These are phyloP conservation scores for Gossypium turneri DNA, from an alignment of 345 rosid species.

Conservation along the genomic window DNA sequence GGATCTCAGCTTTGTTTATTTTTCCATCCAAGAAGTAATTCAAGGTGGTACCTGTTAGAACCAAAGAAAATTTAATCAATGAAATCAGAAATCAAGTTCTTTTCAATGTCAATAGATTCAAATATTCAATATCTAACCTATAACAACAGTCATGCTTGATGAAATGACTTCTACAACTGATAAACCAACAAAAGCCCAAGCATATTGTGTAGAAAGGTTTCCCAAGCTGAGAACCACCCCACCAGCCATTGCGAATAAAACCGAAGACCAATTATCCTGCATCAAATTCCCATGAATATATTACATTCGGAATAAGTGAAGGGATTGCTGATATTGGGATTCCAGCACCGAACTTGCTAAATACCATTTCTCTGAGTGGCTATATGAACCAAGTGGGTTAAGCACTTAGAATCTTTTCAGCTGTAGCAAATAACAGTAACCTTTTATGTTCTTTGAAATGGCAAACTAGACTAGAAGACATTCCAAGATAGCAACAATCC, in stretches of 20 bases:
- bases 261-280: slow-evolving; percentile 77
- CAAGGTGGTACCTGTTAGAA: slow-evolving; percentile 59
- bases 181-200: slow-evolving; percentile 77
- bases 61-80: slow-evolving; percentile 13
- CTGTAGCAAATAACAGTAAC: too few relatives aligned
- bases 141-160: slow-evolving; percentile 77
- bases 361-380: background rate
- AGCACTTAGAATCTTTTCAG: too few relatives aligned
- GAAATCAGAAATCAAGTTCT: slow-evolving; percentile 9
- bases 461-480: background rate
- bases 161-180: slow-evolving; percentile 74
- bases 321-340: background rate
- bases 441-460: too few relatives aligned
- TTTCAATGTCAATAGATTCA: background rate
- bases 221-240: slow-evolving; percentile 79
- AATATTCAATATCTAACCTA: slow-evolving; percentile 34
- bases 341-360: background rate
- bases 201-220: slow-evolving; percentile 72
- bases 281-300: slow-evolving; percentile 10
- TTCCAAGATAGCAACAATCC: background rate
- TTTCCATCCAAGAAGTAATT: slow-evolving; percentile 69
- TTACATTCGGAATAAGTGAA: background rate
- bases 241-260: slow-evolving; percentile 72
- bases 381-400: too few relatives aligned
- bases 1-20: slow-evolving; percentile 61